A percentile compares a stretch with the other conserved stretches of the same genome.
Evolutionary conservation across 192 early-diverging fungal species (phyloP).

Genomic region (Diversispora epigaea): DNA sequence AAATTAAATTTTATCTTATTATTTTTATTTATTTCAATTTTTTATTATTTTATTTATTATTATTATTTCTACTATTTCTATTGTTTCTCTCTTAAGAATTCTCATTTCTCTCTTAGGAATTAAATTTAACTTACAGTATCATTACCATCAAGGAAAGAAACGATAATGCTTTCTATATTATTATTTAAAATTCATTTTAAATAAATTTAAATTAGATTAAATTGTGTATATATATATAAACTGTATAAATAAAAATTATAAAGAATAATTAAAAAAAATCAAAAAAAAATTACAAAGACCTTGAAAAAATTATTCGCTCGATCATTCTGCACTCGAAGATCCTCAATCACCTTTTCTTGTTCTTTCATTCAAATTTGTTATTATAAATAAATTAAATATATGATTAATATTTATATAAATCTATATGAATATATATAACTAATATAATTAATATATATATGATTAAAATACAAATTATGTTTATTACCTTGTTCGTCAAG

Average conservation of each 20-base stretch:
- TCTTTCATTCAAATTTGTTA: not conserved
- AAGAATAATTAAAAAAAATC: not conserved
- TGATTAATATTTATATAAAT: too few species aligned
- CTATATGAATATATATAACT: too few species aligned
- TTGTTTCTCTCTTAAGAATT: not conserved
- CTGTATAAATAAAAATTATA: not conserved
- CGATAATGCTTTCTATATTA: constrained; percentile 4
- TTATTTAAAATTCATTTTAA: not conserved
- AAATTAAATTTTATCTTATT: not conserved
- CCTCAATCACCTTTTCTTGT: not conserved
- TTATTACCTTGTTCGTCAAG: too few species aligned
- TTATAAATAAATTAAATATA: too few species aligned
- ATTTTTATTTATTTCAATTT: too few species aligned
- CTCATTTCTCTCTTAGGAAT: too few species aligned
- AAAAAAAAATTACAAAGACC: not conserved
- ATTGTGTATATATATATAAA: not conserved
- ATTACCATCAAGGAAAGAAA: constrained; percentile 6
- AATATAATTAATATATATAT: too few species aligned
- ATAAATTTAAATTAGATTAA: not conserved
- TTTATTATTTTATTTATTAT: too few species aligned
- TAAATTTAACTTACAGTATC: not conserved
- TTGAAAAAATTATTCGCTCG: constrained; percentile 16
- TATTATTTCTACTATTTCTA: not conserved
- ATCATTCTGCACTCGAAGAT: constrained; percentile 1
- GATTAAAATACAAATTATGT: too few species aligned